Evolutionary conservation across 257 asterid species (phyloP), one percentile per base, ranked within the genome.

Genomic region (Solanum phureja): DNA sequence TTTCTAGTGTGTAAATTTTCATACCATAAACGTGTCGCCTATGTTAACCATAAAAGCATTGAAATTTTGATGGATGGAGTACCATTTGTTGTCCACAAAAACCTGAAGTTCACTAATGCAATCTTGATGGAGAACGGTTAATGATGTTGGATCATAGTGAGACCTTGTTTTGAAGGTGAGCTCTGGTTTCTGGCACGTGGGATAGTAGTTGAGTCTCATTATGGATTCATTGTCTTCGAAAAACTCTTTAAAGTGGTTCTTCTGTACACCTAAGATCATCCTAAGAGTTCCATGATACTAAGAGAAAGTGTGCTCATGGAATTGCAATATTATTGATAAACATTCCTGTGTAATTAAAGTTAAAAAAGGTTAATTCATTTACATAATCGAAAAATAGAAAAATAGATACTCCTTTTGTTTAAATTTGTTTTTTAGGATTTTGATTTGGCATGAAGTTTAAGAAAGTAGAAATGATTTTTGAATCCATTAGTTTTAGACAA

Each of bases 241-340:
- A 52, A 52, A 16, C 0, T 2, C 23, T 0, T 52, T 16, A 52
- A 52, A 52, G 23, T 52, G 8, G 23, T 14, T 52, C 8, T 52
- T 52, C 1, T 16, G 3, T 52, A 52, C 9, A 2, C 62, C 23
- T 52, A 52, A 6, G 62, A 16, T 52, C 23, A 6, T 52, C 62
- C 9, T 52, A 52, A 16, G 23, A 16, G 62, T 16, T 52, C 9
- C 23, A 16, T 52, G 9, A 52, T 52, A 7, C 62, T 52, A 52
- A 16, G 23, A 52, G 23, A 16, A 16, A 52, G 62, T 16, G 62
- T 16, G 23, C 23, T 16, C 23, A 52, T 6, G 23, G 62, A 16
- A 16, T 90, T 88, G 77, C 96, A 94, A 46, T 95, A 95, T 29
- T 94, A 93, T 89, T 95, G 92, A 73, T 94, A 95, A 19, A 93